A percentile compares a stretch with the other conserved stretches of the same genome.
phyloP scores from a whole-genome alignment of 495 filamentous ascomycete genomes.

The Penicillium egyptiacum region DNA sequence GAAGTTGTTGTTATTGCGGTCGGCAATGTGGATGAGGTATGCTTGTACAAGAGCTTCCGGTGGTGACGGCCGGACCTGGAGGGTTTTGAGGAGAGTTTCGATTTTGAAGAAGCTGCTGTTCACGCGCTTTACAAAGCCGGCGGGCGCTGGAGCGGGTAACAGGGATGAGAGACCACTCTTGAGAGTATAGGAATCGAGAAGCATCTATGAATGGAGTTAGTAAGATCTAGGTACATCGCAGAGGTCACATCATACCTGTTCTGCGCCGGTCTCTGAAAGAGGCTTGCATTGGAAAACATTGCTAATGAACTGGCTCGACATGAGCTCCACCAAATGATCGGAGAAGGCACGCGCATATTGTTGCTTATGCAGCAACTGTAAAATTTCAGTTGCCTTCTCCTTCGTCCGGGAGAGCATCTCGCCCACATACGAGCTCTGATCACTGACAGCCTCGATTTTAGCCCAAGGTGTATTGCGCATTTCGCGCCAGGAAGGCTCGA shows the following conservation, averaged over 20 bases:
- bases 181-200: constrained; percentile 89
- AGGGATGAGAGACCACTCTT: constrained; percentile 69
- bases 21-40: constrained; percentile 91
- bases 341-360: constrained; percentile 94
- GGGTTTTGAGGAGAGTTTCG: constrained; percentile 90
- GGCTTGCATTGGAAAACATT: constrained; percentile 88
- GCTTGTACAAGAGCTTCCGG: constrained; percentile 94
- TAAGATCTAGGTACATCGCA: not conserved
- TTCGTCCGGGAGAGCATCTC: constrained; percentile 76
- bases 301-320: constrained; percentile 73
- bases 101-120: constrained; percentile 80
- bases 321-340: constrained; percentile 85
- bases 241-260: constrained; percentile 61
- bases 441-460: constrained; percentile 89
- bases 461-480: constrained; percentile 98
- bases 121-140: constrained; percentile 83
- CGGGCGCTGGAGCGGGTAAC: constrained; percentile 48
- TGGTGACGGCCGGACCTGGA: constrained; percentile 89
- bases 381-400: constrained; percentile 64
- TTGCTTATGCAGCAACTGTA: constrained; percentile 80
- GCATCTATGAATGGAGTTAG: constrained; percentile 59
- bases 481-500: constrained; percentile 89
- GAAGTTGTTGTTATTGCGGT: constrained; percentile 91
- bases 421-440: constrained; percentile 88
- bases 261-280: constrained; percentile 90